Base-by-base conservation (phyloP, 2,329 filamentous ascomycete species). In the Nemania sp. region DNA sequence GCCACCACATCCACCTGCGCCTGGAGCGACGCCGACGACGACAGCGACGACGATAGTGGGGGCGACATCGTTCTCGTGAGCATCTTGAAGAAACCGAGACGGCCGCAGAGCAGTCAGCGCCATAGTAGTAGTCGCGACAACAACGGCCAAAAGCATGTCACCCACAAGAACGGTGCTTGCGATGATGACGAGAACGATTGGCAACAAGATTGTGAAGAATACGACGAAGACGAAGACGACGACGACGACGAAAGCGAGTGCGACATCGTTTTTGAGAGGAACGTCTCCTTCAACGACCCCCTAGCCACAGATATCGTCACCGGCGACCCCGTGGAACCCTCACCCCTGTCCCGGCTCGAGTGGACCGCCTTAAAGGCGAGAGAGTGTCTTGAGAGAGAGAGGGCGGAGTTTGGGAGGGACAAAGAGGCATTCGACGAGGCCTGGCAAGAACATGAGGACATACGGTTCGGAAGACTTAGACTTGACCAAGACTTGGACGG, bases 251-350 rank as follows among this genome's bases (percentile, higher is more conserved):
- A 53, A 18, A 62, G 58, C 51, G 54, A 61, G 12, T 62, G 51
- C 51, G 59, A 57, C 1, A 45, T 62, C 46, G n/a, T 56, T 13
- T 62, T 61, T n/a, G 58, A 61, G 51, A 54, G 59, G 29, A 58
- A 56, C 13, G 62, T 64, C 40, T 40, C 59, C 1, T 64, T 64
- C 15, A 20, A 47, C 42, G 59, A 64, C 5, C 62, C 62, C n/a
- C 35, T 64, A 1, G 62, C 62, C 39, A 64, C 51, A 2, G 59
- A 64, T 15, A 43, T 64, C n/a, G 37, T 62, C 49, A 62, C 55
- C 12, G 54, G 59, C 12, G 25, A 15, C 15, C 37, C 52, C 0
- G 59, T 62, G 0, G 10, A 20, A 5, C 62, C 54, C 0, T 62
- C 62, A 2, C 15, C 35, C 11, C 59, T 43, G 9, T 59, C 62